Base-by-base conservation (phyloP, 1,139 yeast species). In the Geotrichum carabidarum region DNA sequence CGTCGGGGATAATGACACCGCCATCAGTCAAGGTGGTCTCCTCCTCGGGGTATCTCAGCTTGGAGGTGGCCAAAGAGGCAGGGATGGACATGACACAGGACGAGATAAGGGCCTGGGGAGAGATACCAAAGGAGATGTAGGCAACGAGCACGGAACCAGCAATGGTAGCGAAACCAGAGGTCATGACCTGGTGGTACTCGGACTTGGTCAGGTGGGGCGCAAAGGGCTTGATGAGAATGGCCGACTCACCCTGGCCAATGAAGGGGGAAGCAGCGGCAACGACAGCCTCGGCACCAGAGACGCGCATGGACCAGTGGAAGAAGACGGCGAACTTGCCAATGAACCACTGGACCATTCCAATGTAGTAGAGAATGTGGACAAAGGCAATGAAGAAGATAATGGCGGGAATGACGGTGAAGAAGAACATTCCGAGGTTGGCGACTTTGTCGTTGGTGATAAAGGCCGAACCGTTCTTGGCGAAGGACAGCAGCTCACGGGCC, bases 31-130 rank as follows among this genome's bases (percentile, higher is more conserved):
- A 63, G 1, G 86, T 76, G 57, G 72, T 76, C 62, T 82, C 86
- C 17, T 80, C 76, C 65, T 82, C 87, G 14, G 87, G 87, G 61
- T 71, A 74, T 67, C 86, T 76, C 61, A 82, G 73, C 65, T 82
- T 82, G 15, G 86, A 80, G 30, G 81, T 79, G 8, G 86, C 84
- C 58, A 82, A 71, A 8, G 85, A 79, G 34, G 84, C 84, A 6
- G 87, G 87, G 65, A 82, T 82, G 1, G 86, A 81, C 87, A 82
- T 82, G 58, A 82, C 84, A 74, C 86, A 82, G 31, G 85, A 79
- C 18, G 84, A 78, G 30, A 82, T 81, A 63, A 82, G 73, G 7
- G 86, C 86, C 65, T 81, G 84, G 1, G 86, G 77, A 61, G 80
- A 80, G 61, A 82, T 75, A 45, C 87, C 87, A 66, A 82, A 74